These are phyloP conservation scores for Cercospora sesami DNA, from an alignment of 2,329 filamentous ascomycete species.

Conservation along the genomic window DNA sequence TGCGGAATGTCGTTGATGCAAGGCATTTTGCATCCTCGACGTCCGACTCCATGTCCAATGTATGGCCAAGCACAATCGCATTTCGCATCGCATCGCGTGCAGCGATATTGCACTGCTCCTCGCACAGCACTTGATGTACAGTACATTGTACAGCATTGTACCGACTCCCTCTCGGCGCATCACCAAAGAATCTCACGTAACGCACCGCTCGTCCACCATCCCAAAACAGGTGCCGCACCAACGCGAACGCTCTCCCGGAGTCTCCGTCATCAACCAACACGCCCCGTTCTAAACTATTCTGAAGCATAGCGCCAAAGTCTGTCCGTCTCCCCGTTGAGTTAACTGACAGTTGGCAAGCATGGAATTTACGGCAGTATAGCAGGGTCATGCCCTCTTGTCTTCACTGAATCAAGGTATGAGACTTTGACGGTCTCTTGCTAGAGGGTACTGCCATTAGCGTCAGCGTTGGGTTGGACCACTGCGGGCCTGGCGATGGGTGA, in stretches of 20 bases:
- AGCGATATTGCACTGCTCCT: not conserved
- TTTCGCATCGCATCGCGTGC: not conserved
- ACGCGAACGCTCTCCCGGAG: not conserved
- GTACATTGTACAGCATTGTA: not conserved
- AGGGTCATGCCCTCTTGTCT: not conserved
- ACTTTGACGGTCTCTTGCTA: slow-evolving; percentile 13
- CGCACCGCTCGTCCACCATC: not conserved
- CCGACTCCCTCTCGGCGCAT: not conserved
- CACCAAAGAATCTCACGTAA: not conserved
- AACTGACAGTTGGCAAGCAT: not conserved
- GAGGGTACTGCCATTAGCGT: slow-evolving; percentile 12
- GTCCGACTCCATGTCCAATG: not conserved
- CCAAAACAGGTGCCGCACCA: not conserved
- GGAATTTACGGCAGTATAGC: not conserved
- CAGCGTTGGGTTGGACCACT: not conserved
- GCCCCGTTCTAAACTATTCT: not conserved
- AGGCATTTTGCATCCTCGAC: not conserved
- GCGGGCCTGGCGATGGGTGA: not conserved
- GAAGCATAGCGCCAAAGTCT: slow-evolving; percentile 13
- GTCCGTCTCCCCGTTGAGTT: not conserved
- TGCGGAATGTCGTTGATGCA: not conserved
- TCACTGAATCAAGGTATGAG: slow-evolving; percentile 13
- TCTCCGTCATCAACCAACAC: not conserved
- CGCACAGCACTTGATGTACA: not conserved
- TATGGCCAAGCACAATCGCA: not conserved